Evolutionary conservation across 192 early-diverging fungal species (phyloP).

Genomic region (Podila horticola): DNA sequence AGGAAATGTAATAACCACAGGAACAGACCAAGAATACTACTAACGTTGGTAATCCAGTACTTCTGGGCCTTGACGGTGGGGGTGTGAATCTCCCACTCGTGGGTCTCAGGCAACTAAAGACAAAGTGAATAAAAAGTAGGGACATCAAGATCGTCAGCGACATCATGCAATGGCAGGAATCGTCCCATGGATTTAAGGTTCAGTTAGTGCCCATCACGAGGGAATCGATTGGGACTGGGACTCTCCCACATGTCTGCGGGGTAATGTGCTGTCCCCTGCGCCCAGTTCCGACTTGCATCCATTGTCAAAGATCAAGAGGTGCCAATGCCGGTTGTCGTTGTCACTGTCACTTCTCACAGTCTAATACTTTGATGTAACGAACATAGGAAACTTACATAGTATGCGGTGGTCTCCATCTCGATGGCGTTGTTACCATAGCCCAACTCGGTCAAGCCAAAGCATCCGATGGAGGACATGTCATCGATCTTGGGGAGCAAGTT

Average conservation of each 20-base stretch:
- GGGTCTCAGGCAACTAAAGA: slow-evolving; percentile 64
- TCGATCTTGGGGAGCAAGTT: slow-evolving; percentile 71
- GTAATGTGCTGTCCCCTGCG: not conserved
- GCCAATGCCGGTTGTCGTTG: too few relatives aligned
- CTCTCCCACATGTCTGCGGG: not conserved
- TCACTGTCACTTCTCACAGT: too few relatives aligned
- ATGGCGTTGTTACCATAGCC: slow-evolving; percentile 86
- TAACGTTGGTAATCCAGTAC: slow-evolving; percentile 86
- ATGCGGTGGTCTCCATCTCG: slow-evolving; percentile 82
- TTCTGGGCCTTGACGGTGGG: slow-evolving; percentile 77
- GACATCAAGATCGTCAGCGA: not conserved
- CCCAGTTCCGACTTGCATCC: too few relatives aligned
- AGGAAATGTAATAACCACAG: not conserved
- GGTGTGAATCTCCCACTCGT: slow-evolving; percentile 81
- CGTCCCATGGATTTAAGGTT: slow-evolving; percentile 1
- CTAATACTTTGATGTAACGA: too few relatives aligned
- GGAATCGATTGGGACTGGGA: not conserved
- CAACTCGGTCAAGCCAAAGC: slow-evolving; percentile 82
- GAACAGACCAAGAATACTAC: not conserved
- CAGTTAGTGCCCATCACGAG: not conserved
- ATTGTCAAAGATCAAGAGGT: too few relatives aligned
- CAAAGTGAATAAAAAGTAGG: too few relatives aligned
- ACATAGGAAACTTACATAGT: slow-evolving; percentile 55
- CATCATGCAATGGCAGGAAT: not conserved
- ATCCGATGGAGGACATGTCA: slow-evolving; percentile 72